Evolutionary conservation across 768 basidiomycete species (phyloP).

Genomic region (Termitomyces sp.): DNA sequence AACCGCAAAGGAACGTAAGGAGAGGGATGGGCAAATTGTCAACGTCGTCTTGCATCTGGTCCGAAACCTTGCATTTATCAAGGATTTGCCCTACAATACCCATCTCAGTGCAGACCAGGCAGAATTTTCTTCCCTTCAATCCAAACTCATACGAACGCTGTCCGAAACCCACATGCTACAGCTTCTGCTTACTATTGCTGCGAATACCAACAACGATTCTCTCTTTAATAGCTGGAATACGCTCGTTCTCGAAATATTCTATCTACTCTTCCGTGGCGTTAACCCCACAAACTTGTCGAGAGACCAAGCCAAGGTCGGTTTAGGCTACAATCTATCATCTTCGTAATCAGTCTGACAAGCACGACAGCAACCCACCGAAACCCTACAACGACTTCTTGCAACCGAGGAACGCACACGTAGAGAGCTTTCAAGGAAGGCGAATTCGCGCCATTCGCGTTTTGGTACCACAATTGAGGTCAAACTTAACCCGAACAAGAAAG

Average conservation of each 20-base stretch:
- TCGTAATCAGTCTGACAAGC: conserved; percentile 1
- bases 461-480: conserved; percentile 90
- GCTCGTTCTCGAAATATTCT: conserved; percentile 88
- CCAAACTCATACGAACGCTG: conserved; percentile 65
- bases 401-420: conserved; percentile 66
- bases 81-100: conserved; percentile 72
- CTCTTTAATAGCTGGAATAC: conserved; percentile 85
- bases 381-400: conserved; percentile 71
- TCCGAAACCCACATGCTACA: conserved; percentile 70
- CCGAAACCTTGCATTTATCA: conserved; percentile 93
- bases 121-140: conserved; percentile 75
- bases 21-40: conserved; percentile 82
- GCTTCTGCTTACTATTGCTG: conserved; percentile 80
- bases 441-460: conserved; percentile 91
- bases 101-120: conserved; percentile 73
- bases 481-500: conserved; percentile 54
- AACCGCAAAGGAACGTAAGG: conserved; percentile 56
- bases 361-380: conserved; percentile 59
- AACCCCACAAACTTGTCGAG: conserved; percentile 52
- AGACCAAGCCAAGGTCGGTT: conserved; percentile 63
- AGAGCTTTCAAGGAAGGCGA: conserved; percentile 43
- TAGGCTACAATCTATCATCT: not conserved
- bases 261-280: conserved; percentile 81
- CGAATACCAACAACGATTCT: conserved; percentile 70
- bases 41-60: conserved; percentile 85